Conservation (phyloP, 179 eudicot species). For the Patellifolia procumbens region DNA sequence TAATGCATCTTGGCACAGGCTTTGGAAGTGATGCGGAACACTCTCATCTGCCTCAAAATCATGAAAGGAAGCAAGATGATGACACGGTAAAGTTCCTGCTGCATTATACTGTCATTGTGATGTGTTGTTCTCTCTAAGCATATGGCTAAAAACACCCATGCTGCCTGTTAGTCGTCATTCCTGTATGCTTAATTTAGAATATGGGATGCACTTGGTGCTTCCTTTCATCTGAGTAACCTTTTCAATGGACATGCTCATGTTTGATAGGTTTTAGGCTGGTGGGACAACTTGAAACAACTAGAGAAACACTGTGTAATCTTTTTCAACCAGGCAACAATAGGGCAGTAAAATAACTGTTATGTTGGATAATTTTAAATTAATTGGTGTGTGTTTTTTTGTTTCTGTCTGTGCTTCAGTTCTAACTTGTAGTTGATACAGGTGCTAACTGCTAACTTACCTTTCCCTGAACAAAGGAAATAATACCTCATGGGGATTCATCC, state of each 20-base stretch:
- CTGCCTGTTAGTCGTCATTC: background rate
- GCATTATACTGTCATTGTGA: background rate
- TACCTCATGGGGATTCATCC: slow-evolving; percentile 79
- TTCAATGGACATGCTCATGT: slow-evolving; percentile 11
- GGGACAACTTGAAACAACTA: slow-evolving; percentile 69
- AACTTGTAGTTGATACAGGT: slow-evolving; percentile 42
- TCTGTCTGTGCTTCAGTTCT: background rate
- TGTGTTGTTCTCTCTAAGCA: background rate
- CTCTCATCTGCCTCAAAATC: slow-evolving; percentile 96
- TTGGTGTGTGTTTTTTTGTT: background rate
- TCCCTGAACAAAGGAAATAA: slow-evolving; percentile 50
- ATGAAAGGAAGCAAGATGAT: slow-evolving; percentile 91
- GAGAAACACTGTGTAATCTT: slow-evolving; percentile 70
- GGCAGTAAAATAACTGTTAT: background rate
- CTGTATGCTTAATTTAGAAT: background rate
- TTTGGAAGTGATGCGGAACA: slow-evolving; percentile 95
- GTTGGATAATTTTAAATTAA: background rate
- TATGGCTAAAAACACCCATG: background rate
- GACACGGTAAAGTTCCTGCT: slow-evolving; percentile 65
- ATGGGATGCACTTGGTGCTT: background rate
- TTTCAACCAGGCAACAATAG: background rate
- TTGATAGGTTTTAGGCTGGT: slow-evolving; percentile 83
- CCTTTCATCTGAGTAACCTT: background rate
- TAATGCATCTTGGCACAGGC: slow-evolving; percentile 42
- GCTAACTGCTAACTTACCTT: slow-evolving; percentile 64